Percentiles rank a stretch among this genome's conserved stretches.
phyloP scores from a whole-genome alignment of 495 filamentous ascomycete species.

The Hyaloscypha bicolor region DNA sequence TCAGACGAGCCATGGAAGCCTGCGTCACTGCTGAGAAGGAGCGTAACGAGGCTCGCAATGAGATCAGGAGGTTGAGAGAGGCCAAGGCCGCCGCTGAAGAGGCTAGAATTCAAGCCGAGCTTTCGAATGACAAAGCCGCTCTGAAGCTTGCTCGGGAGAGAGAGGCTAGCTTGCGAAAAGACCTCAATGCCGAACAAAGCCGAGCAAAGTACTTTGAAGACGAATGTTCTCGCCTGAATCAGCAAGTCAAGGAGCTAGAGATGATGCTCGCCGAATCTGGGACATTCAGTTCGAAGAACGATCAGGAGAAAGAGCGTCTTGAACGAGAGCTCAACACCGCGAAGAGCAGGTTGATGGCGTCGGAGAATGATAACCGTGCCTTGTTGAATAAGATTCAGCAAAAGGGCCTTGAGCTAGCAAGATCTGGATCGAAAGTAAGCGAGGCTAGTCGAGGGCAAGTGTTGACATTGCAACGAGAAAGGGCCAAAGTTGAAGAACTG shows the following conservation, averaged over 20 bases:
- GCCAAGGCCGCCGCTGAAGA: constrained; percentile 83
- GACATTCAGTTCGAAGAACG: constrained; percentile 80
- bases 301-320: constrained; percentile 89
- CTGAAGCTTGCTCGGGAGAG: constrained; percentile 79
- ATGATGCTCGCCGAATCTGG: constrained; percentile 86
- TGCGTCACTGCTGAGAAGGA: constrained; percentile 77
- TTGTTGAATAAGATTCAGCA: constrained; percentile 96
- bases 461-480: constrained; percentile 77
- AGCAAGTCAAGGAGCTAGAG: constrained; percentile 77
- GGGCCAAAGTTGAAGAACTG: constrained; percentile 81
- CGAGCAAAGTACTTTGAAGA: constrained; percentile 73
- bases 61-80: constrained; percentile 79
- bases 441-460: constrained; percentile 84
- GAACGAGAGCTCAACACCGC: constrained; percentile 92
- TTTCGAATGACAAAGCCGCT: constrained; percentile 76
- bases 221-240: constrained; percentile 72
- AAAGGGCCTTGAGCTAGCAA: constrained; percentile 94
- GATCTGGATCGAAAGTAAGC: constrained; percentile 82
- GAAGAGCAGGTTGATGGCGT: constrained; percentile 86
- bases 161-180: constrained; percentile 72
- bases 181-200: constrained; percentile 72
- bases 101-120: constrained; percentile 79
- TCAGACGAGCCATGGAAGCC: constrained; percentile 84
- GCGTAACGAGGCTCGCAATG: constrained; percentile 84
- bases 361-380: constrained; percentile 96